phyloP scores from a whole-genome alignment of 2,329 filamentous ascomycete species.

The Neoascochyta sp. region DNA sequence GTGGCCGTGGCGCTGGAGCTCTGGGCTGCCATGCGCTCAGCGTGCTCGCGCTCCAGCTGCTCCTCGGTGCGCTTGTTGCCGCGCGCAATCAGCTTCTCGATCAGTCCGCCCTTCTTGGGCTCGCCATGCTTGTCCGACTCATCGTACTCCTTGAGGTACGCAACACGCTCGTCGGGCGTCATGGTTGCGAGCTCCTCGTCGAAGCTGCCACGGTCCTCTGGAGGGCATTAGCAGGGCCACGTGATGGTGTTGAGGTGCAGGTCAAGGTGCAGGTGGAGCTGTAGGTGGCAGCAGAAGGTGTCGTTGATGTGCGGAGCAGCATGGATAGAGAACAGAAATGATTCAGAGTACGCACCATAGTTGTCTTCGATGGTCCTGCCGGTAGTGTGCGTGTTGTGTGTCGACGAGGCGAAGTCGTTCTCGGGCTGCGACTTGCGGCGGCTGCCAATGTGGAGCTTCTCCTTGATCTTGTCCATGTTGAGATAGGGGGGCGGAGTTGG shows the following conservation, averaged over 20 bases:
- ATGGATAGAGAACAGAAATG: too few relatives aligned
- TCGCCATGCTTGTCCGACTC: slow-evolving; percentile 31
- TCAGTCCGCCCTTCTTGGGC: slow-evolving; percentile 32
- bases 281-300: too few relatives aligned
- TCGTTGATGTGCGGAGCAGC: not conserved
- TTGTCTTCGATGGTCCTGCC: slow-evolving; percentile 6
- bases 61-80: slow-evolving; percentile 38
- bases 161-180: slow-evolving; percentile 32
- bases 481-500: slow-evolving; percentile 1
- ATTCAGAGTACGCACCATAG: slow-evolving; percentile 5
- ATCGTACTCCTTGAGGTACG: slow-evolving; percentile 36
- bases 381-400: slow-evolving; percentile 6
- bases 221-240: slow-evolving; percentile 2
- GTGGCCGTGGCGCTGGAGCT: slow-evolving; percentile 6
- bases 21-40: slow-evolving; percentile 16
- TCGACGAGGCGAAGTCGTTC: slow-evolving; percentile 9
- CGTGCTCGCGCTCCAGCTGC: slow-evolving; percentile 25
- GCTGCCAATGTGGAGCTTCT: slow-evolving; percentile 34
- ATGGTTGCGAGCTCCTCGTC: slow-evolving; percentile 34
- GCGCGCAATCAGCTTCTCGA: slow-evolving; percentile 33
- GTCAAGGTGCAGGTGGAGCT: too few relatives aligned
- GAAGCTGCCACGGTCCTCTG: slow-evolving; percentile 30
- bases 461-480: slow-evolving; percentile 36
- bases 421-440: slow-evolving; percentile 32
- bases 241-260: slow-evolving; percentile 1